phyloP scores from a whole-genome alignment of 371 early-diverging fungal genomes.

The Parasitella parasitica region DNA sequence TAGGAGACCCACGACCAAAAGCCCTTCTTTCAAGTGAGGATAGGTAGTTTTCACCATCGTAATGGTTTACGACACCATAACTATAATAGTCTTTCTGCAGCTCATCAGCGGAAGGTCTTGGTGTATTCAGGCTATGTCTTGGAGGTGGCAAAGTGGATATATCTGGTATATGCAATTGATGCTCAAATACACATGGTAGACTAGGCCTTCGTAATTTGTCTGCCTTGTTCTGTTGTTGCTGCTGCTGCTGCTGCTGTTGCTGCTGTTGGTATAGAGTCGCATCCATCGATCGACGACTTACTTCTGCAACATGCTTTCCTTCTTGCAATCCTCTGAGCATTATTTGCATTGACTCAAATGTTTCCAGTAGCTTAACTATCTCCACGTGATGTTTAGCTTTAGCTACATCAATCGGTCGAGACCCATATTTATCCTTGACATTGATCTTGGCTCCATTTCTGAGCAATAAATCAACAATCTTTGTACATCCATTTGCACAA shows the following conservation, averaged over 20 bases:
- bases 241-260: slow-evolving; percentile 1
- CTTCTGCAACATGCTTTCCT: slow-evolving; percentile 8
- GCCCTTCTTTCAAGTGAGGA: slow-evolving; percentile 45
- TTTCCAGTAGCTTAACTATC: slow-evolving; percentile 45
- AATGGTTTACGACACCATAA: slow-evolving; percentile 28
- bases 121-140: slow-evolving; percentile 22
- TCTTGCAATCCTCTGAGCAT: slow-evolving; percentile 30
- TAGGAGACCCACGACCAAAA: slow-evolving; percentile 17
- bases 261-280: slow-evolving; percentile 2
- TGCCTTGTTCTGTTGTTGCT: neutral
- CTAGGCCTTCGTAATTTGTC: slow-evolving; percentile 21
- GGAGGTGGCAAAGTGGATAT: slow-evolving; percentile 22
- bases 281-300: slow-evolving; percentile 23
- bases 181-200: slow-evolving; percentile 24
- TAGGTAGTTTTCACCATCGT: slow-evolving; percentile 39
- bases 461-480: slow-evolving; percentile 61
- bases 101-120: slow-evolving; percentile 20
- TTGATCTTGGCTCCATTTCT: slow-evolving; percentile 61
- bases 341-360: slow-evolving; percentile 21
- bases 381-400: slow-evolving; percentile 55
- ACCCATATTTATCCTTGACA: slow-evolving; percentile 66
- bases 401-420: slow-evolving; percentile 59
- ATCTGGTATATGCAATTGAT: slow-evolving; percentile 22
- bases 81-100: slow-evolving; percentile 29
- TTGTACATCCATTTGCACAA: slow-evolving; percentile 66